Conservation (phyloP, 306 rosid genomes). For the Quercus rubra region DNA sequence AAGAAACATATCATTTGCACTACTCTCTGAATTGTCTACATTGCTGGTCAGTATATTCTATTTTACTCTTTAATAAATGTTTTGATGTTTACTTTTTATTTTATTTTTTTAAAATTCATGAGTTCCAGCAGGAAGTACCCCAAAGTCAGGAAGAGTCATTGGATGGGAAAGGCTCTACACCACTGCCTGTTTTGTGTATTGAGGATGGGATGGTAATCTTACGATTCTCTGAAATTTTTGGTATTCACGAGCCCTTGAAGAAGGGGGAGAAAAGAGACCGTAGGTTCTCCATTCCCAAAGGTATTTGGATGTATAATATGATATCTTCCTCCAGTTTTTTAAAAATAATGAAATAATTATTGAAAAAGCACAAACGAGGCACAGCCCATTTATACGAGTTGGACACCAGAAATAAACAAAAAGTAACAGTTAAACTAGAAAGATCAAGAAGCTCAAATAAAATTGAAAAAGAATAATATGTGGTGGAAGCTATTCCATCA, state of each 20-base stretch:
- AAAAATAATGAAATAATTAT: too few species aligned
- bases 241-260: conserved; percentile 68
- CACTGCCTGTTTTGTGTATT: conserved; percentile 78
- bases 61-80: conserved; percentile 19
- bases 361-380: too few species aligned
- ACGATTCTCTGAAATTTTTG: conserved; percentile 91
- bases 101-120: conserved; percentile 13
- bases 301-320: conserved; percentile 33
- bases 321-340: background rate
- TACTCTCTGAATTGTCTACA: background rate
- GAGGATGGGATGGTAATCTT: conserved; percentile 83
- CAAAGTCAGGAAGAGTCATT: conserved; percentile 42
- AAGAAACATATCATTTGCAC: background rate
- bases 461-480: too few species aligned
- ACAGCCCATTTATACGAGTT: too few species aligned
- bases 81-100: conserved; percentile 28
- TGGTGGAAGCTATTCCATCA: too few species aligned
- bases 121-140: conserved; percentile 47
- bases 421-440: too few species aligned
- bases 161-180: conserved; percentile 34
- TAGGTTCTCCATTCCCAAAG: conserved; percentile 58
- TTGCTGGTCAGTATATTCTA: conserved; percentile 11
- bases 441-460: too few species aligned
- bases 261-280: conserved; percentile 83
- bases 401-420: too few species aligned